Evolutionary conservation across 1,139 yeast species (phyloP), one percentile per base, ranked within the genome.

Genomic region (Suhomyces bolitotheri): DNA sequence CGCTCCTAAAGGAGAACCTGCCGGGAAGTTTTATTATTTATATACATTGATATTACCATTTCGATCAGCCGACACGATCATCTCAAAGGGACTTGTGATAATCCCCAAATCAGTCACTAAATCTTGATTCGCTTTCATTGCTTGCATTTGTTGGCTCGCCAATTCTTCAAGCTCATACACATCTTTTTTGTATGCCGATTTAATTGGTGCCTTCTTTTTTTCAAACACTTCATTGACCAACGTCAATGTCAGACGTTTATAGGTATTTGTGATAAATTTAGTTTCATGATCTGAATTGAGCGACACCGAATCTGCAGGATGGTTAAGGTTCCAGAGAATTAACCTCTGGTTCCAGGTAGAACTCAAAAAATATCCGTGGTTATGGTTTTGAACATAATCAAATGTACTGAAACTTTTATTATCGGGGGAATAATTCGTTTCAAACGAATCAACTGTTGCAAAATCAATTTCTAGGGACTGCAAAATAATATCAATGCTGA

Each of bases 1-100:
- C n/a, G n/a, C n/a, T n/a, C n/a, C n/a, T n/a, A n/a, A n/a, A n/a
- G n/a, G n/a, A n/a, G n/a, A n/a, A n/a, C n/a, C n/a, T n/a, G n/a
- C n/a, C n/a, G n/a, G n/a, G n/a, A n/a, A n/a, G n/a, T n/a, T 17
- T 20, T 5, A 20, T 44, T 53, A 77, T 50, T 70, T 73, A 55
- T 73, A 80, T 2, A 84, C 71, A 50, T 76, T 77, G 25, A 84
- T 66, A 6, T 62, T 62, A 0, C 94, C 94, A 29, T 74, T 64
- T 33, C 86, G 56, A 48, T 83, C 92, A 3, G 66, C 86, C 1
- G 83, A 67, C 1, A 84, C 61, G 5, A 83, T 54, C 80, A 83
- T 73, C 30, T 73, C 76, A 45, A 70, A 78, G 0, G 92, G 90
- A 12, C 58, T 56, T 8, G 56, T 41, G 13, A 78, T 44, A 12